Evolutionary conservation across 2,329 filamentous ascomycete species (phyloP), one percentile per base, ranked within the genome.

Genomic region (Ascomycota sp.): DNA sequence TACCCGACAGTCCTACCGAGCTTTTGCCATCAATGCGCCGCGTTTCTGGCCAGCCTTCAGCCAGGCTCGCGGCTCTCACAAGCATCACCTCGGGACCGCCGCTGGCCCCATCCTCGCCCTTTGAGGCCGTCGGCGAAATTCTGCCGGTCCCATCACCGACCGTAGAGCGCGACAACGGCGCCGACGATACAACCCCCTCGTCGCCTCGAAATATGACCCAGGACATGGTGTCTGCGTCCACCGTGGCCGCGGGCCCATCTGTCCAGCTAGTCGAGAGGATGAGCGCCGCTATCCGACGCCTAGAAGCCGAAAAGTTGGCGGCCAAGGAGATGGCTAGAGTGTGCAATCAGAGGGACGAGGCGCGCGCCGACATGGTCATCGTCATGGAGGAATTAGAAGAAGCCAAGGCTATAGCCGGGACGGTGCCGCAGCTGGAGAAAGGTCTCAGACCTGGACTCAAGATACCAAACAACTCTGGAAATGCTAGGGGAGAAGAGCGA

Each of bases 401-500:
- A 25, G 76, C 76, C 48, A 68, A 70, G 41, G 57, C 54, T 2
- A 67, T 69, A 2, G 67, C 72, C 10, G 53, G 59, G 34, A 69
- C 65, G 38, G 66, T 83, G 1, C 58, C 61, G 13, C 62, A 66
- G 38, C 53, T 93, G 10, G 76, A 91, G 51, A 57, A 55, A 82
- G 43, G 59, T 92, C 33, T 58, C 56, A 25, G 68, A 70, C 30
- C 60, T 93, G 41, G 74, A 80, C 46, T 61, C 70, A 40, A 66
- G 86, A 45, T 92, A 95, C 50, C 74, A 92, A 50, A 89, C 83
- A 10, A 91, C 82, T 38, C 61, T 98, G 35, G 84, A 95, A 58
- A 76, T 95, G 72, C 58, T 98, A 36, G 89, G 89, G 2, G 89
- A 98, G 66, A 92, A 92, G 68, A 92, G 82, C 53, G 89, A 98